A percentile compares a stretch with the other conserved stretches of the same genome.
phyloP scores from a whole-genome alignment of 2,329 filamentous ascomycete genomes.

The Diaporthe aspalathi region DNA sequence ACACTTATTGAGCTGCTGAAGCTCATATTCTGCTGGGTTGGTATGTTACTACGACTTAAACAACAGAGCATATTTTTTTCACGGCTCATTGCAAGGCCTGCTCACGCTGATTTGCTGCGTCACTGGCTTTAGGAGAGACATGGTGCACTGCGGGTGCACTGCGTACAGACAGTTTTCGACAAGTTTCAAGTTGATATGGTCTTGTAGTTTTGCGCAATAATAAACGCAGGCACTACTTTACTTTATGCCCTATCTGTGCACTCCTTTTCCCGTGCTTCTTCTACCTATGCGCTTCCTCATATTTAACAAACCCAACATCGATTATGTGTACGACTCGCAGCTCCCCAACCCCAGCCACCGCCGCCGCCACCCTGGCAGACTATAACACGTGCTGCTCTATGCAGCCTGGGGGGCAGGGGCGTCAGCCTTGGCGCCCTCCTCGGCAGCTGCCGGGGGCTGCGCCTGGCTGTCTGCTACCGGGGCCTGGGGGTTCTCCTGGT shows the following conservation, averaged over 20 bases:
- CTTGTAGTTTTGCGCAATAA: conserved; percentile 21
- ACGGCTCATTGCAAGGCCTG: not conserved
- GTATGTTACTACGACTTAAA: not conserved
- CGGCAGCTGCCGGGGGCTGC: conserved; percentile 47
- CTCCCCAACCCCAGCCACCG: conserved; percentile 17
- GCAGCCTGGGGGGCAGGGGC: conserved; percentile 48
- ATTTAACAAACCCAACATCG: conserved; percentile 27
- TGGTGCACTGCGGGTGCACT: not conserved
- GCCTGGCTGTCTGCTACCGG: conserved; percentile 44
- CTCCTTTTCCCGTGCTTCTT: conserved; percentile 19
- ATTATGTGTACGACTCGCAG: conserved; percentile 7
- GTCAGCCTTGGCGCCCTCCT: conserved; percentile 51
- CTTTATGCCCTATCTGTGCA: conserved; percentile 24
- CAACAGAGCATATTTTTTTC: not conserved
- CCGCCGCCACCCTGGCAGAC: conserved; percentile 2
- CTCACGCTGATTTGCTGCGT: not conserved
- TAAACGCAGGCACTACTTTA: conserved; percentile 24
- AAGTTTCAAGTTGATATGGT: conserved; percentile 8
- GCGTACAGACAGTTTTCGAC: not conserved
- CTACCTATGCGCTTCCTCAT: conserved; percentile 21
- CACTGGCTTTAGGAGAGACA: no score
- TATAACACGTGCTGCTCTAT: conserved; percentile 47
- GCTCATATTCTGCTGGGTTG: not conserved
- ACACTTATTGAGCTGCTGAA: not conserved
- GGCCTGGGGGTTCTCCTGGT: conserved; percentile 49